Evolutionary conservation across 2,329 filamentous ascomycete genomes (phyloP).

Genomic region (Plenodomus biglobosus): DNA sequence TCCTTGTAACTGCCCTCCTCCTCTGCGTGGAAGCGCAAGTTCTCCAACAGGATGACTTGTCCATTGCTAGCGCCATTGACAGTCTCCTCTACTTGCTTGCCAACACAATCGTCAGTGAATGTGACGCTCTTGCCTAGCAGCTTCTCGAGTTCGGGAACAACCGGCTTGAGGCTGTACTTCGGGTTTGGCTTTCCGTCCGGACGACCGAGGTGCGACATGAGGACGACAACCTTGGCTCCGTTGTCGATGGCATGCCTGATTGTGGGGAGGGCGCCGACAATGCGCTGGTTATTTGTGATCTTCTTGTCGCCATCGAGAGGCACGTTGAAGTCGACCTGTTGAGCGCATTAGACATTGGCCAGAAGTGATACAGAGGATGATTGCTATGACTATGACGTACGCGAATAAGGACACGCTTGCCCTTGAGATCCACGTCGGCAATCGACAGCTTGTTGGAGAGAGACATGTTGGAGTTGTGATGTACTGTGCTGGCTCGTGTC

Average conservation of each 20-base stretch:
- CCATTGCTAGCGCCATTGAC: constrained; percentile 82
- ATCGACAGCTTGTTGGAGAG: constrained; percentile 98
- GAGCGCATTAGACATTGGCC: constrained; percentile 3
- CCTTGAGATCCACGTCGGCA: constrained; percentile 94
- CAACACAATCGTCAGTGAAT: constrained; percentile 89
- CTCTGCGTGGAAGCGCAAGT: constrained; percentile 96
- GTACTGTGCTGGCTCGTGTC: constrained; percentile 1
- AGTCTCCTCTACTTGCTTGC: constrained; percentile 82
- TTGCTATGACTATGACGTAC: constrained; percentile 57
- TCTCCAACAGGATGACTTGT: constrained; percentile 89
- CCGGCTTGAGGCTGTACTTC: constrained; percentile 94
- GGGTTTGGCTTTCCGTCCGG: constrained; percentile 85
- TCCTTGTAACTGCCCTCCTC: constrained; percentile 97
- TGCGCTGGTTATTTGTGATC: constrained; percentile 97
- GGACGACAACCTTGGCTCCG: constrained; percentile 86
- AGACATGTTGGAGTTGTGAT: constrained; percentile 70
- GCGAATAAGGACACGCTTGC: constrained; percentile 95
- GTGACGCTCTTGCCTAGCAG: constrained; percentile 80
- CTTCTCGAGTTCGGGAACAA: constrained; percentile 89
- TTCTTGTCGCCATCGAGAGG: constrained; percentile 91
- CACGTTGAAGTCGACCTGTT: constrained; percentile 98
- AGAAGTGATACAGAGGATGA: constrained; percentile 8
- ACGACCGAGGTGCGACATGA: constrained; percentile 98
- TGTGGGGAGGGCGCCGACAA: constrained; percentile 90
- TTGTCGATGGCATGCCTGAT: constrained; percentile 92